Evolutionary conservation across 805 yeast genomes (phyloP).

Genomic region (Candida schatavii): DNA sequence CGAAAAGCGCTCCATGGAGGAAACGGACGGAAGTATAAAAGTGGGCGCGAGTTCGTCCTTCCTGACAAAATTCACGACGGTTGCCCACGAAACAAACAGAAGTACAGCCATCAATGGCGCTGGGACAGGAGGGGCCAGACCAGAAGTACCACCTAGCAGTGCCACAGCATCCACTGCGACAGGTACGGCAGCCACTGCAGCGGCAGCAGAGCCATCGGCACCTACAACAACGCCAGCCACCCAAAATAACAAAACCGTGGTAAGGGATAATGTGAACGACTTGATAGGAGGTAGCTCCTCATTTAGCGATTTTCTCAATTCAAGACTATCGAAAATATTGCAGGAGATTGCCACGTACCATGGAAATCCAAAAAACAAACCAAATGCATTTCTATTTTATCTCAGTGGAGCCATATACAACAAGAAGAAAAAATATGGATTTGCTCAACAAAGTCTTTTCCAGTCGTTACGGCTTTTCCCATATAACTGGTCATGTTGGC

Average conservation of each 20-base stretch:
- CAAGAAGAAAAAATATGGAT: constrained; percentile 55
- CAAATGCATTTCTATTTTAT: constrained; percentile 63
- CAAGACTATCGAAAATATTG: constrained; percentile 30
- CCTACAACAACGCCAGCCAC: constrained; percentile 9
- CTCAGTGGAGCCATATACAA: constrained; percentile 66
- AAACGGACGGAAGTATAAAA: constrained; percentile 63
- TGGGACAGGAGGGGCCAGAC: constrained; percentile 22
- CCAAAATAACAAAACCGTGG: constrained; percentile 5
- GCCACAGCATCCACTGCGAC: constrained; percentile 1
- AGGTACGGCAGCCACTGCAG: constrained; percentile 3
- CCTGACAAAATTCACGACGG: not conserved
- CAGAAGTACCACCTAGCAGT: constrained; percentile 6
- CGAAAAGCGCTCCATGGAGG: constrained; percentile 72
- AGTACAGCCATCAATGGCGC: not conserved
- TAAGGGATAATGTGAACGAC: constrained; percentile 13
- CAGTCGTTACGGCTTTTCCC: constrained; percentile 69
- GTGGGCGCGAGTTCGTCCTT: constrained; percentile 15
- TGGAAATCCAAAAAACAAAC: constrained; percentile 22
- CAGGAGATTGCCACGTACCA: constrained; percentile 39
- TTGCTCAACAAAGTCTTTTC: constrained; percentile 61
- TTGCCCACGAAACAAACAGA: not conserved
- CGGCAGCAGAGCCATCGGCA: not conserved
- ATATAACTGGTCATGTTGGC: constrained; percentile 93
- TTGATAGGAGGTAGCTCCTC: constrained; percentile 17
- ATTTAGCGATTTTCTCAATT: constrained; percentile 27